Conservation (phyloP, 2,329 filamentous ascomycete species). For the Paraphaeosphaeria sporulosa region DNA sequence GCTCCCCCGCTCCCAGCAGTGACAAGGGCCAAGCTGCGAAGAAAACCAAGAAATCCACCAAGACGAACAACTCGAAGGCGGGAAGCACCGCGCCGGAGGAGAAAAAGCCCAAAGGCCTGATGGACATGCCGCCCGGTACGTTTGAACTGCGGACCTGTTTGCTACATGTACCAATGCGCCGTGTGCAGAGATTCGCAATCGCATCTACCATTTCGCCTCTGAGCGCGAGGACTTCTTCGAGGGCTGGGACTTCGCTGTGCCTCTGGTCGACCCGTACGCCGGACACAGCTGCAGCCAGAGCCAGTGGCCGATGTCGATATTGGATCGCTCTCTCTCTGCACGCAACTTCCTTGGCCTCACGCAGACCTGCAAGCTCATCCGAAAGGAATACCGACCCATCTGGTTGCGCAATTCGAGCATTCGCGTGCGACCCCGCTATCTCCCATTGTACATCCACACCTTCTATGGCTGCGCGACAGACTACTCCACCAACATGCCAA, state of each 20-base stretch:
- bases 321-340: neutral
- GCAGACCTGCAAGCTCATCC: constrained; percentile 14
- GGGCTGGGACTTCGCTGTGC: neutral
- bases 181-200: constrained; percentile 24
- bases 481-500: neutral
- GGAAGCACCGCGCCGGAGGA: neutral
- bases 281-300: neutral
- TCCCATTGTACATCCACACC: neutral
- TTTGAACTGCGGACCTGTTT: neutral
- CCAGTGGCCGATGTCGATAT: neutral
- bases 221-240: constrained; percentile 11
- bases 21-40: neutral
- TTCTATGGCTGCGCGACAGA: constrained; percentile 1
- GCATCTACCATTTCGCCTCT: constrained; percentile 21
- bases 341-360: constrained; percentile 13
- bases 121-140: constrained; percentile 3
- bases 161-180: neutral
- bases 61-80: neutral
- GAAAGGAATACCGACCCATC: constrained; percentile 12
- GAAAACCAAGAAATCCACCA: neutral
- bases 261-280: neutral
- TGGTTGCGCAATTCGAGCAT: constrained; percentile 13
- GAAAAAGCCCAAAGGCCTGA: neutral
- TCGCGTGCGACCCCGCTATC: neutral
- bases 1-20: neutral